Evolutionary conservation across 352 stramenopile species (phyloP).

Genomic region (Phytophthora citricola): DNA sequence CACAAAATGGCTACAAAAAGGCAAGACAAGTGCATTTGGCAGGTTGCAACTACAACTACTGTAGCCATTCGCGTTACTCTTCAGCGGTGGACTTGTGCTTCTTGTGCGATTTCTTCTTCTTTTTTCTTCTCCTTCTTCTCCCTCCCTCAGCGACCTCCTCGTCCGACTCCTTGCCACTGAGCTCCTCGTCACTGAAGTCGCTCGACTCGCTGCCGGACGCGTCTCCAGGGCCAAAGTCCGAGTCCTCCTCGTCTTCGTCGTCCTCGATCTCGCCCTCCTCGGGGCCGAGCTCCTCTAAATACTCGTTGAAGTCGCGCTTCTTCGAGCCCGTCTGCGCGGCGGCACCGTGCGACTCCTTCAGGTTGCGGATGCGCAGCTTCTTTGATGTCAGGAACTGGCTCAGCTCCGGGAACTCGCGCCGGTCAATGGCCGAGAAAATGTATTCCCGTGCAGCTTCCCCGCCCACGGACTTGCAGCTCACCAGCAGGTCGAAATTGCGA

Average conservation of each 20-base stretch:
- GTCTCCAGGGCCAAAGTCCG: constrained; percentile 92
- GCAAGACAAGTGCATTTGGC: constrained; percentile 18
- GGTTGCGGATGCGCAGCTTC: constrained; percentile 93
- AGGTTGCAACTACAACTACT: not conserved
- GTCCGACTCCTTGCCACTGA: constrained; percentile 85
- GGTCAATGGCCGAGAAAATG: constrained; percentile 97
- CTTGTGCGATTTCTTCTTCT: constrained; percentile 81
- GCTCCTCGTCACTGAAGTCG: constrained; percentile 88
- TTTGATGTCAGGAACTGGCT: constrained; percentile 96
- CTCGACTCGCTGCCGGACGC: constrained; percentile 59
- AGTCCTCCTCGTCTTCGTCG: constrained; percentile 92
- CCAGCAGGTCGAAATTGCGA: constrained; percentile 96
- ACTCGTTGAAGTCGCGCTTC: constrained; percentile 85
- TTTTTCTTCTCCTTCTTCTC: constrained; percentile 60
- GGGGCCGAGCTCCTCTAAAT: constrained; percentile 72
- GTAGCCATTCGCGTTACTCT: constrained; percentile 27
- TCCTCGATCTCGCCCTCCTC: constrained; percentile 92
- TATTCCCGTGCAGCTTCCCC: constrained; percentile 89
- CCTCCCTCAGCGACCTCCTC: constrained; percentile 50
- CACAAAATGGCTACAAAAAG: not conserved
- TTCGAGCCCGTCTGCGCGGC: constrained; percentile 47
- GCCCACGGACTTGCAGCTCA: constrained; percentile 92
- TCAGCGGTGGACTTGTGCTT: constrained; percentile 47
- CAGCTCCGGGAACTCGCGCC: constrained; percentile 94
- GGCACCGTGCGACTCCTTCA: constrained; percentile 88